A percentile compares a stretch with the other conserved stretches of the same genome.
These are phyloP conservation scores for Cryptomeria japonica DNA, from an alignment of 75 land plant species.

Conservation along the genomic window DNA sequence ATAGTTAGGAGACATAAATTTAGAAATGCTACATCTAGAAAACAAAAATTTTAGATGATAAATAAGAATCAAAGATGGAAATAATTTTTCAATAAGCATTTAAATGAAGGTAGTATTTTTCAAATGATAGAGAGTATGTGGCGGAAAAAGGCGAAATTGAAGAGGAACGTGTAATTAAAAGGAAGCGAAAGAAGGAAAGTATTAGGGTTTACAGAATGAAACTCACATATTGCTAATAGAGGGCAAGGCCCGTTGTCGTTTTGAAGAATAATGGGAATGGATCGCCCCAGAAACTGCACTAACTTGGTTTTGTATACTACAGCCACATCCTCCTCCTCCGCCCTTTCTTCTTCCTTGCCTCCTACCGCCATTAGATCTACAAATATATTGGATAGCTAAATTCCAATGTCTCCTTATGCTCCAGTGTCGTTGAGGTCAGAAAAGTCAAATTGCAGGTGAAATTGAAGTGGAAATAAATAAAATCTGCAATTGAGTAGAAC, in stretches of 20 bases:
- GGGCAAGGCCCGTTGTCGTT: conserved; percentile 98
- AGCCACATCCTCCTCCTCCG: background rate
- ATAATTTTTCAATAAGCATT: background rate
- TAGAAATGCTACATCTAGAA: background rate
- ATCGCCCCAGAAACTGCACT: conserved; percentile 72
- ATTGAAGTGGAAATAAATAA: no score
- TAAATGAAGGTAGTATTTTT: background rate
- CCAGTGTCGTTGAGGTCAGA: background rate
- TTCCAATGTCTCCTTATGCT: background rate
- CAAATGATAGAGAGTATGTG: background rate
- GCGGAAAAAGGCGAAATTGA: background rate
- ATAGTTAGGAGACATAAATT: no score
- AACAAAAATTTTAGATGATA: background rate
- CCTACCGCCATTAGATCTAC: background rate
- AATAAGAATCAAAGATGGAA: background rate
- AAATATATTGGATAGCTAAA: background rate
- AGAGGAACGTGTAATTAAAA: background rate
- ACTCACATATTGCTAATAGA: conserved; percentile 87
- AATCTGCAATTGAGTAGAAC: background rate
- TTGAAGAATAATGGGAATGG: conserved; percentile 81
- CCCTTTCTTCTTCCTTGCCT: background rate
- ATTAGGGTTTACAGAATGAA: background rate
- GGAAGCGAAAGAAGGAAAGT: background rate
- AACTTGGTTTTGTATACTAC: conserved; percentile 67
- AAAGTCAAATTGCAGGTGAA: background rate